Base-by-base conservation (phyloP, 495 filamentous ascomycete genomes). In the Talaromyces ruber region DNA sequence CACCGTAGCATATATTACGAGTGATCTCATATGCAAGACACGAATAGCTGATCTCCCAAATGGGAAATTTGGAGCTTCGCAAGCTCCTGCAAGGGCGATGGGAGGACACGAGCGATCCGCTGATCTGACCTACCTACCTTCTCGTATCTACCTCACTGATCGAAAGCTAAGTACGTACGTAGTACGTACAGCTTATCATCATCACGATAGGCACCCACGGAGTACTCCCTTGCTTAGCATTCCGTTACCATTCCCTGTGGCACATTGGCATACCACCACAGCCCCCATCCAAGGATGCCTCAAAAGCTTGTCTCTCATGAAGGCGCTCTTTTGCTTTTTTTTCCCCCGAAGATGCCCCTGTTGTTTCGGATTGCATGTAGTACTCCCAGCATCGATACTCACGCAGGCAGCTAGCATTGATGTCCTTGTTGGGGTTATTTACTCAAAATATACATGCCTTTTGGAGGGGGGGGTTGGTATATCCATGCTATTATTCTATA, bases 81-180 rank as follows among this genome's bases (percentile, higher is more conserved):
- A 59, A 59, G 58, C 58, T 28, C 22, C 58, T 59, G 58, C 58
- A 59, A 59, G 58, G 58, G 32, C 24, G 21, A 54, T 14, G 0
- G 47, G 9, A 22, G 32, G 16, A 14, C 18, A 29, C 34, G 11
- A 37, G 16, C 6, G 34, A 25, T 22, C 58, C 58, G 47, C 25
- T 28, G 58, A 37, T 37, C 34, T 28, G 21, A 21, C 58, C 24
- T 29, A 39, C 37, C 29, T 45, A 29, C 16, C 11, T n/a, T 39
- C 28, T 58, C 29, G n/a, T 25, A 58, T 39, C 21, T 58, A 2
- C 18, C 6, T 54, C 52, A 54, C 12, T 39, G 34, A 39, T 39
- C 3, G 34, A 39, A 39, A 6, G 34, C 1, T 16, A n/a, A n/a
- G n/a, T n/a, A n/a, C n/a, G n/a, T n/a, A n/a, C n/a, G n/a, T n/a